Percentiles rank a stretch among this genome's conserved stretches.
Conservation (phyloP, 768 basidiomycete species). For the Suillus discolor region DNA sequence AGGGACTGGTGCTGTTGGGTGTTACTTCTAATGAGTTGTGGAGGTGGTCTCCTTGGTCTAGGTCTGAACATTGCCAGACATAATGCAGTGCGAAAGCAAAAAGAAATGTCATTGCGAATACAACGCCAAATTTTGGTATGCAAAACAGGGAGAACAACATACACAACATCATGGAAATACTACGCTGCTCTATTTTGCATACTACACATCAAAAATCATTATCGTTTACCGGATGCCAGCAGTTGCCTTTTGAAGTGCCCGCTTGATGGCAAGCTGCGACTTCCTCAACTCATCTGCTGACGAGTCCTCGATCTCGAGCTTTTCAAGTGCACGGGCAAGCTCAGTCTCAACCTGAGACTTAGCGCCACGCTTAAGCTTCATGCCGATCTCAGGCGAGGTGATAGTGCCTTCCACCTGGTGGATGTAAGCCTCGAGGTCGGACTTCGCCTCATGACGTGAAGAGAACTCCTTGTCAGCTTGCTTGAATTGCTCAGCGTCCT, state of each 20-base stretch:
- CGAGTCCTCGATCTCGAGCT: conserved; percentile 96
- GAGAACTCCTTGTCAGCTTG: conserved; percentile 97
- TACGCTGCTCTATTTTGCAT: conserved; percentile 20
- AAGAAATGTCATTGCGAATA: conserved; percentile 2
- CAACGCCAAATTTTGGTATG: conserved; percentile 13
- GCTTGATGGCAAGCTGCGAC: conserved; percentile 93
- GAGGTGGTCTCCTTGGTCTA: no score
- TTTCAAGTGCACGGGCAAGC: conserved; percentile 97
- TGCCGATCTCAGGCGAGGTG: conserved; percentile 93
- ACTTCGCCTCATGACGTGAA: conserved; percentile 96
- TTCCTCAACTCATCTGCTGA: conserved; percentile 94
- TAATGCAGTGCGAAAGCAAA: background rate
- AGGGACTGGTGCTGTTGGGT: no score
- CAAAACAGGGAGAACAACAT: conserved; percentile 18
- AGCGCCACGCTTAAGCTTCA: conserved; percentile 98
- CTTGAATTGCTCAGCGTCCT: conserved; percentile 98
- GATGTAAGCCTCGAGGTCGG: conserved; percentile 96
- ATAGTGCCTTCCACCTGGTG: conserved; percentile 97
- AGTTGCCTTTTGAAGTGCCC: conserved; percentile 97
- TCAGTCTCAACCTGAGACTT: conserved; percentile 95
- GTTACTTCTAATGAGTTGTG: no score
- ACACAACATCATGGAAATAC: conserved; percentile 20
- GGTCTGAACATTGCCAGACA: background rate
- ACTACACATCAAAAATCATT: conserved; percentile 6
- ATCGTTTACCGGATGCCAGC: conserved; percentile 75